Evolutionary conservation across 2,329 filamentous ascomycete species (phyloP), one percentile per base, ranked within the genome.

Genomic region (Fusarium camptoceras): DNA sequence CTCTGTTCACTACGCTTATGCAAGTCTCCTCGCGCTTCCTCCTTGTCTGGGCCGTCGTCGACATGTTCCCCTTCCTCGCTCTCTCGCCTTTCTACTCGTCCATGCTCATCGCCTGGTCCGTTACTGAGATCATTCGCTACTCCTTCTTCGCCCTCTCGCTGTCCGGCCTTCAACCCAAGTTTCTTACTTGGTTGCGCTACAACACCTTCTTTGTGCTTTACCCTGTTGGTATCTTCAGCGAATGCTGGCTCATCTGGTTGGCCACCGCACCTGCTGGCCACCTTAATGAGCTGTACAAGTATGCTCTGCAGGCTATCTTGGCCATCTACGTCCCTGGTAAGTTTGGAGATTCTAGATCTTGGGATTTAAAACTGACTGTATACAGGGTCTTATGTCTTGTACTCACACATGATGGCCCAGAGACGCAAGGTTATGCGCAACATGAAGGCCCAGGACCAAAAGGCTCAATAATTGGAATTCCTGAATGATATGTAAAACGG

Each of bases 201-300:
- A 97, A 97, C 80, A 94, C 93, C 10, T 99, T 99, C 82, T 94
- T 93, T 75, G 83, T 98, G 39, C 87, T 99, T 24, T 99, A 99
- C 81, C 96, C 96, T 2, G 79, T 98, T 64, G 96, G 96, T 43
- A 98, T 98, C 77, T 85, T 87, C 42, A 96, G 92, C 82, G 96
- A 99, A 86, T 93, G 92, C 76, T 89, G 87, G 81, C 86, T 98
- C 76, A 90, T 98, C 55, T 93, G 89, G 78, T 84, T 86, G 59
- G 90, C 93, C 2, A 86, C 91, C 50, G 85, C 81, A 15, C 90
- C 92, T 4, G 89, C 89, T 2, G 77, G 72, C 9, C 50, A 82
- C 75, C 69, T 83, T 79, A 71, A 83, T 81, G 76, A 83, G 78
- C 68, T 81, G 80, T 75, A 88, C 75, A 87, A 86, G 57, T 90